phyloP scores from a whole-genome alignment of 495 filamentous ascomycete species.

The Opeltia flavorubescens region DNA sequence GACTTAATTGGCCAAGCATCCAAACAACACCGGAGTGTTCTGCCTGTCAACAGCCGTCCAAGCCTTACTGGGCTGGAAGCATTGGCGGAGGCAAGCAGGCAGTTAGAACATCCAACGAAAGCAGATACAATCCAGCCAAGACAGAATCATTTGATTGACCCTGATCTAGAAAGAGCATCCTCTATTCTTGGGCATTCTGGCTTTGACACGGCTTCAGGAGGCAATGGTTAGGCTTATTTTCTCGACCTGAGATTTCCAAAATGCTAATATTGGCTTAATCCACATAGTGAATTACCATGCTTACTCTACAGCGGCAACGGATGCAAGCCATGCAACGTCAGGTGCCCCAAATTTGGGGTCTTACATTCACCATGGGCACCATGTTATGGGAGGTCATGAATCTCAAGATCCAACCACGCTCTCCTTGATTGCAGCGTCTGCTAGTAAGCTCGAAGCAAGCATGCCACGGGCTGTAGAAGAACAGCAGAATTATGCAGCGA shows the following conservation, averaged over 20 bases:
- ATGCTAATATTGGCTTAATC: not conserved
- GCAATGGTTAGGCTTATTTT: not conserved
- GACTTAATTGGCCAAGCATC: not conserved
- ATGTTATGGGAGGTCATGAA: not conserved
- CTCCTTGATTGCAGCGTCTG: slow-evolving; percentile 35
- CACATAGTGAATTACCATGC: not conserved
- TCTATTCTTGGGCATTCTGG: no score
- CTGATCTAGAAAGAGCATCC: not conserved
- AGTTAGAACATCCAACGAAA: slow-evolving; percentile 27
- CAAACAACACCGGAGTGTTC: slow-evolving; percentile 11
- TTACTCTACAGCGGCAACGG: not conserved
- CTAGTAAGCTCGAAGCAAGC: slow-evolving; percentile 28
- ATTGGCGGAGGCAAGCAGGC: slow-evolving; percentile 68
- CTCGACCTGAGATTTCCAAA: not conserved
- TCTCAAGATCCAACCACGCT: slow-evolving; percentile 18
- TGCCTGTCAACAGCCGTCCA: slow-evolving; percentile 31
- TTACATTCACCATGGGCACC: no score
- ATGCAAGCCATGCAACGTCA: no score
- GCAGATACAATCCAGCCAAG: not conserved
- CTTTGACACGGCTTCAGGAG: not conserved
- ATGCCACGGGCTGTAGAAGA: not conserved
- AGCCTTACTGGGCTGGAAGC: slow-evolving; percentile 66
- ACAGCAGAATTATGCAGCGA: no score
- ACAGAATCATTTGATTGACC: not conserved
- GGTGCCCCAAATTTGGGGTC: no score